phyloP scores from a whole-genome alignment of 1,284 basidiomycete species.

The Trichosporon ovoides region DNA sequence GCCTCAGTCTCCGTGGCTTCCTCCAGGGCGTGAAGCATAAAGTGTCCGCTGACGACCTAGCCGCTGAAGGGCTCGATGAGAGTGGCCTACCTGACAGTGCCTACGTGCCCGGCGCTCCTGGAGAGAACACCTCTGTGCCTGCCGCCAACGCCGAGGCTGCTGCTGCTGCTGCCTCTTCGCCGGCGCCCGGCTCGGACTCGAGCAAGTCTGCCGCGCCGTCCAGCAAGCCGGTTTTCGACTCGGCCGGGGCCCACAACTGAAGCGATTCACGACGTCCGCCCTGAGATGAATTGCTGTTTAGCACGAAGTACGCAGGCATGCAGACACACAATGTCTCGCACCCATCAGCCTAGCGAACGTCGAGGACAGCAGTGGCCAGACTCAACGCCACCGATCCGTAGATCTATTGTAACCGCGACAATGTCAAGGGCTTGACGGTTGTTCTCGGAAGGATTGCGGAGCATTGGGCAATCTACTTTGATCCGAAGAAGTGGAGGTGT shows the following conservation, averaged over 20 bases:
- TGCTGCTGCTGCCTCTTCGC: background rate
- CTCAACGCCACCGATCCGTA: too few species aligned
- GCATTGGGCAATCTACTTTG: too few species aligned
- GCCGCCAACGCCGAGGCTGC: background rate
- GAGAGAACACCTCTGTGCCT: background rate
- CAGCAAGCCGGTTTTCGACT: conserved; percentile 11
- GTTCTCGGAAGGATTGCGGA: too few species aligned
- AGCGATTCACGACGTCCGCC: background rate
- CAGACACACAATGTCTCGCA: too few species aligned
- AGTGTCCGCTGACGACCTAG: conserved; percentile 19
- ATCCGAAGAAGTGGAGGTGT: too few species aligned
- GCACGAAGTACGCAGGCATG: background rate
- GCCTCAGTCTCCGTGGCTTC: background rate
- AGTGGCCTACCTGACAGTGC: conserved; percentile 68
- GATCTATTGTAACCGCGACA: too few species aligned
- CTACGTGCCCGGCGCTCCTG: conserved; percentile 62
- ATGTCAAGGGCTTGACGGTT: too few species aligned
- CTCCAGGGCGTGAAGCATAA: background rate
- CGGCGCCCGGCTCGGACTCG: background rate
- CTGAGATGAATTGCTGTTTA: background rate
- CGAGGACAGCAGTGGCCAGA: too few species aligned
- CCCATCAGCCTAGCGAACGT: too few species aligned
- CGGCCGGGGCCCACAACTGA: conserved; percentile 10
- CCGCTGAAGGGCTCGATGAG: conserved; percentile 54
- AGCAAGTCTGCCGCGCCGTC: background rate